phyloP scores from a whole-genome alignment of 495 filamentous ascomycete genomes.

The Neurospora sp. region DNA sequence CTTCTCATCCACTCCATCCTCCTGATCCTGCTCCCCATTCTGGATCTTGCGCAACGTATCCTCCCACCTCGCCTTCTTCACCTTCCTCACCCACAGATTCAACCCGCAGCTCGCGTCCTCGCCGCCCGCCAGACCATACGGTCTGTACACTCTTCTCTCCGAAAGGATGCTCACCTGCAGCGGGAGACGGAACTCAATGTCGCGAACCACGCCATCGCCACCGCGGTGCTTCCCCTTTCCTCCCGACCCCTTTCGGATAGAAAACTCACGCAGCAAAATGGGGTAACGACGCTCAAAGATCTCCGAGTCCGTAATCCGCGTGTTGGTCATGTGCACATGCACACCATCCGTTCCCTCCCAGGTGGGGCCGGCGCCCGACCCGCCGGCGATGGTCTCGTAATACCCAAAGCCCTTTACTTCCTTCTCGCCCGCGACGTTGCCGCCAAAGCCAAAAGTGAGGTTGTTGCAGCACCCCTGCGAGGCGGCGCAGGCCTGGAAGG shows the following conservation, averaged over 20 bases:
- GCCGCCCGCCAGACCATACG: constrained; percentile 85
- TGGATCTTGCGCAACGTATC: constrained; percentile 25
- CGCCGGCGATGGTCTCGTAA: constrained; percentile 95
- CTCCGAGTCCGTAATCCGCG: constrained; percentile 89
- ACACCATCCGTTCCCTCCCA: constrained; percentile 90
- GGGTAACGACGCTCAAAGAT: constrained; percentile 95
- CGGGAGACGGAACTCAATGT: constrained; percentile 88
- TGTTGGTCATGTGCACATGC: constrained; percentile 99
- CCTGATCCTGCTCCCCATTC: constrained; percentile 19
- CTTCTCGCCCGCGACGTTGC: constrained; percentile 53
- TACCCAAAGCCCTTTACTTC: constrained; percentile 79
- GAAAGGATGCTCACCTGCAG: constrained; percentile 83
- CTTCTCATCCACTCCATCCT: constrained; percentile 17
- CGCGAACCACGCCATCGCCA: constrained; percentile 82
- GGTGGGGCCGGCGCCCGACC: constrained; percentile 72
- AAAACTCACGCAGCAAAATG: constrained; percentile 74
- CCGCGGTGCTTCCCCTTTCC: constrained; percentile 69
- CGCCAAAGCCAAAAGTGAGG: constrained; percentile 72
- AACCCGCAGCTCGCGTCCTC: constrained; percentile 66
- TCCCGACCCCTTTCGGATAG: constrained; percentile 55
- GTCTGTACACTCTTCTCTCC: constrained; percentile 75
- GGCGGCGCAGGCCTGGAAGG: constrained; percentile 83
- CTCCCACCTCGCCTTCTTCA: constrained; percentile 40
- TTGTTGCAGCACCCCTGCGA: constrained; percentile 93
- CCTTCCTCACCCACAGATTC: constrained; percentile 77